Conservation (phyloP, 805 yeast species). For the Cyberlindnera japonica region DNA sequence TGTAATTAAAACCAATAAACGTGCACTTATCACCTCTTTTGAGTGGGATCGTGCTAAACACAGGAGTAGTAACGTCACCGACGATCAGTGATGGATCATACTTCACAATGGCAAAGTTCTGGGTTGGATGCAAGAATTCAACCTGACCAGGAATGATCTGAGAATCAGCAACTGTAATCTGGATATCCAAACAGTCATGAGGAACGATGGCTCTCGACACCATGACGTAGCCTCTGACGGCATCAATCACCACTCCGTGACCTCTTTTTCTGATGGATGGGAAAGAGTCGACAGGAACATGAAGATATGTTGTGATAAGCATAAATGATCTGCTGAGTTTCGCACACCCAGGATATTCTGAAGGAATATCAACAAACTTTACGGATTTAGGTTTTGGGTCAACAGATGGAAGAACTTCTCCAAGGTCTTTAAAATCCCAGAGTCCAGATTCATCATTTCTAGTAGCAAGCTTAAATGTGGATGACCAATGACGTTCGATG, state of each 20-base stretch:
- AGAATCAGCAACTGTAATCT: slow-evolving; percentile 81
- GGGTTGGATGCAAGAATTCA: slow-evolving; percentile 81
- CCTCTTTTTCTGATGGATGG: slow-evolving; percentile 58
- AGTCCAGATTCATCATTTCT: slow-evolving; percentile 54
- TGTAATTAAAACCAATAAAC: slow-evolving; percentile 79
- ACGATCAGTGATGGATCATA: slow-evolving; percentile 73
- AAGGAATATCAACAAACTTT: slow-evolving; percentile 64
- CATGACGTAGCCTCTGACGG: slow-evolving; percentile 72
- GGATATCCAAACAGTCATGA: slow-evolving; percentile 69
- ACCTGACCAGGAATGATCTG: slow-evolving; percentile 77
- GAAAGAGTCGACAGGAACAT: slow-evolving; percentile 73
- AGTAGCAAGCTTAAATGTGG: slow-evolving; percentile 65
- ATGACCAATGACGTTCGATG: slow-evolving; percentile 84
- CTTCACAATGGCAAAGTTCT: slow-evolving; percentile 77
- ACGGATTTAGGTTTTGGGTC: slow-evolving; percentile 57
- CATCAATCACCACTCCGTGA: slow-evolving; percentile 79
- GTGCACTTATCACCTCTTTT: slow-evolving; percentile 70
- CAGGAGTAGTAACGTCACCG: slow-evolving; percentile 70
- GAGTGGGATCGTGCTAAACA: slow-evolving; percentile 51
- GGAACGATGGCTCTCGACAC: slow-evolving; percentile 79
- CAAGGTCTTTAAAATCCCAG: slow-evolving; percentile 52
- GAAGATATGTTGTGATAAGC: slow-evolving; percentile 58
- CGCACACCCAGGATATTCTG: slow-evolving; percentile 49
- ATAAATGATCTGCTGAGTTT: slow-evolving; percentile 66
- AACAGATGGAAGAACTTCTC: slow-evolving; percentile 54